Conservation (phyloP, 805 yeast species). For the Starmerella stigmatis region DNA sequence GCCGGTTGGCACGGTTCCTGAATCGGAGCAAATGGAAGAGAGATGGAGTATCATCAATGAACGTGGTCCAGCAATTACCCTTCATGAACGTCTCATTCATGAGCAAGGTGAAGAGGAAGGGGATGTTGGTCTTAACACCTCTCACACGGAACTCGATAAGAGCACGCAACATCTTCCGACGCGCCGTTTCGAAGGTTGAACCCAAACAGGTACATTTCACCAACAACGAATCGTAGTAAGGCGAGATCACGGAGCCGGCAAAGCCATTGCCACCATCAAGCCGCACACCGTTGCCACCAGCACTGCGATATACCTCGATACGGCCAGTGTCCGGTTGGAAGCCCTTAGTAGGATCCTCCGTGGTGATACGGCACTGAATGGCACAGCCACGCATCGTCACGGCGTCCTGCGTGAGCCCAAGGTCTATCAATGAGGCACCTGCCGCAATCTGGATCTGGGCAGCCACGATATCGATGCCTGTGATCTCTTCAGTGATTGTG, state of each 20-base stretch:
- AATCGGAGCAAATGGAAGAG: conserved; percentile 89
- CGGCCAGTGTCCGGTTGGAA: conserved; percentile 99
- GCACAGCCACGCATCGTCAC: conserved; percentile 96
- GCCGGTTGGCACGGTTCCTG: conserved; percentile 92
- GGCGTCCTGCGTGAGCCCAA: conserved; percentile 87
- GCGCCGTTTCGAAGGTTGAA: conserved; percentile 87
- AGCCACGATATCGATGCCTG: conserved; percentile 95
- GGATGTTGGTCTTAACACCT: conserved; percentile 98
- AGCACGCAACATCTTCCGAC: conserved; percentile 96
- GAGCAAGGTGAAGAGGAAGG: conserved; percentile 81
- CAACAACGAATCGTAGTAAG: conserved; percentile 96
- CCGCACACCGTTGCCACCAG: conserved; percentile 99
- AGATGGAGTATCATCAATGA: conserved; percentile 95
- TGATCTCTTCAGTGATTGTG: conserved; percentile 96
- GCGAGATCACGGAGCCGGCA: conserved; percentile 92
- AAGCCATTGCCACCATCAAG: conserved; percentile 98
- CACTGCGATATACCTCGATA: conserved; percentile 92
- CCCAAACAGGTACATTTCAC: conserved; percentile 98
- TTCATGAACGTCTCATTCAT: conserved; percentile 78
- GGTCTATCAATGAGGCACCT: conserved; percentile 85
- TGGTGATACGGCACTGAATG: conserved; percentile 97
- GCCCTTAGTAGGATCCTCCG: conserved; percentile 92
- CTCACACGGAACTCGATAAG: conserved; percentile 95
- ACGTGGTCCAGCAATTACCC: conserved; percentile 96
- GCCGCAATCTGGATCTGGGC: conserved; percentile 99